These are phyloP conservation scores for Cordyceps farinosa DNA, from an alignment of 2,329 filamentous ascomycete genomes.

Conservation along the genomic window DNA sequence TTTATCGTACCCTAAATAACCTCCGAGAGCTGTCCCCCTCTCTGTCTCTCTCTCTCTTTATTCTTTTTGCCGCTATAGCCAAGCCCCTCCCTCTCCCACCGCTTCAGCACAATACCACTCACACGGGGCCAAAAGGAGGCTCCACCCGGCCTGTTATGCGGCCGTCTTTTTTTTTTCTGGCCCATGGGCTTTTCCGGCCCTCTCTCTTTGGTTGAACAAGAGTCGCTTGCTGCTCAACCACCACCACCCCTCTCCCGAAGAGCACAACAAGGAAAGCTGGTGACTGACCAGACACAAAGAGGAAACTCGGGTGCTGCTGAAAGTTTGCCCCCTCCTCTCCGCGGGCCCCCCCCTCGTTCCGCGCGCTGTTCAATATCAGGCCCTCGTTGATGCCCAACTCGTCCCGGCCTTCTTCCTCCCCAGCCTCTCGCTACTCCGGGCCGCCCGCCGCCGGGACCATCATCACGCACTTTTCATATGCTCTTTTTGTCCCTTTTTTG, in stretches of 20 bases:
- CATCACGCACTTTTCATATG: background rate
- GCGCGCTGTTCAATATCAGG: background rate
- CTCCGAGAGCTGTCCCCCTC: background rate
- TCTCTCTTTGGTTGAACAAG: background rate
- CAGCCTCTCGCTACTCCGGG: background rate
- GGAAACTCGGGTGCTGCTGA: no score
- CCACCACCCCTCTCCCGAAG: background rate
- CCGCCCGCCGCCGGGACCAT: no score
- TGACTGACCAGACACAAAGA: no score
- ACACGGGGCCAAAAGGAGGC: background rate
- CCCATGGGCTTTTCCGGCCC: no score
- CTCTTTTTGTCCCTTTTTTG: background rate
- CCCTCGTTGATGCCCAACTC: conserved; percentile 5
- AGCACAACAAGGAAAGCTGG: background rate
- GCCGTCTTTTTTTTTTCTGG: background rate
- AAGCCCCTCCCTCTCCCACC: background rate
- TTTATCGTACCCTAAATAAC: background rate
- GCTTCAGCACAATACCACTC: background rate
- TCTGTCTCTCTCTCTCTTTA: background rate
- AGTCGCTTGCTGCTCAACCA: background rate
- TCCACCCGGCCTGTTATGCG: conserved; percentile 14
- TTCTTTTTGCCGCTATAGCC: background rate
- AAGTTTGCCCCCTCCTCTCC: background rate
- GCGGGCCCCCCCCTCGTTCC: background rate
- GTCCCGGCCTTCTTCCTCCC: background rate